Conservation (phyloP, 768 basidiomycete genomes). For the Cystofilobasidium macerans region DNA sequence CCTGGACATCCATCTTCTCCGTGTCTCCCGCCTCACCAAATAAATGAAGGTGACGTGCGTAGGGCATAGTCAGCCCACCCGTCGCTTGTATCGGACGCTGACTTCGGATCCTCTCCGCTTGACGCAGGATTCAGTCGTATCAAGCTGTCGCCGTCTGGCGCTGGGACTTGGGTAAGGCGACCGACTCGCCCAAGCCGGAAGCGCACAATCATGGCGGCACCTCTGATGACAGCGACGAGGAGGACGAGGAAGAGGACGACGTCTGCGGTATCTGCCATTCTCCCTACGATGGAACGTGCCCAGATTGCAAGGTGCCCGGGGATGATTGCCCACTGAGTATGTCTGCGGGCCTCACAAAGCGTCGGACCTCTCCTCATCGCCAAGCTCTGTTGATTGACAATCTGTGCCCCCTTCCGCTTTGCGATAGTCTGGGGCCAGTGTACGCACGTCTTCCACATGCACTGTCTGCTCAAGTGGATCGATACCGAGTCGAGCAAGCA, state of each 20-base stretch:
- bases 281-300: constrained; percentile 88
- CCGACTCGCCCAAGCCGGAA: neutral
- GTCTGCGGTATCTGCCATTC: constrained; percentile 40
- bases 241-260: constrained; percentile 41
- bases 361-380: too few species aligned
- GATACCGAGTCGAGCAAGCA: constrained; percentile 77
- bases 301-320: constrained; percentile 89
- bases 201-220: constrained; percentile 31
- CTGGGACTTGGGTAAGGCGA: constrained; percentile 48
- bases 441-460: constrained; percentile 96
- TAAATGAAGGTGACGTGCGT: constrained; percentile 21
- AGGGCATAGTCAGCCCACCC: neutral
- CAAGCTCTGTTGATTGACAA: too few species aligned
- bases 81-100: neutral
- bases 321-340: constrained; percentile 86
- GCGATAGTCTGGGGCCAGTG: constrained; percentile 88
- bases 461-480: constrained; percentile 94
- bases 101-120: neutral
- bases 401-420: neutral
- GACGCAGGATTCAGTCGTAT: constrained; percentile 59
- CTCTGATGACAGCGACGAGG: constrained; percentile 37
- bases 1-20: too few species aligned
- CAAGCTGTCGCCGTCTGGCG: constrained; percentile 81
- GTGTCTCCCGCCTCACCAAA: too few species aligned
- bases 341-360: too few species aligned